phyloP scores from a whole-genome alignment of 495 filamentous ascomycete genomes.

The Trichoderma erinaceum region DNA sequence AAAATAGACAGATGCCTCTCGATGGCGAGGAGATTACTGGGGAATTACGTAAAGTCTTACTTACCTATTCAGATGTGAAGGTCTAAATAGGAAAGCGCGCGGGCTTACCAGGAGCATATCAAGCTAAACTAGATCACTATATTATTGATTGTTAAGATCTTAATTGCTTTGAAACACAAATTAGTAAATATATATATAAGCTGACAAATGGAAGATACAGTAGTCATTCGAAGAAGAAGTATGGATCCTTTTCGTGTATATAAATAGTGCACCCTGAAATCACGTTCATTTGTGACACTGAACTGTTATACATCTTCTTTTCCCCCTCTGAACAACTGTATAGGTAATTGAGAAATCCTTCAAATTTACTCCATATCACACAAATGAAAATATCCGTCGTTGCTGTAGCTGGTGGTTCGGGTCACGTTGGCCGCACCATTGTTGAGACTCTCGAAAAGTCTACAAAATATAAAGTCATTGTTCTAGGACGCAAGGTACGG shows the following conservation, averaged over 20 bases:
- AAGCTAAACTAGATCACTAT: not conserved
- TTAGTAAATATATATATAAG: not conserved
- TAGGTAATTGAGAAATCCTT: not conserved
- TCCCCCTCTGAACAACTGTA: no score
- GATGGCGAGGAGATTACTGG: not conserved
- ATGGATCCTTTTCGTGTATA: no score
- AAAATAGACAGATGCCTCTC: no score
- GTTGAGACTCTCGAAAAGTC: slow-evolving; percentile 34
- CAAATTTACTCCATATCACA: not conserved
- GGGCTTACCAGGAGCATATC: no score
- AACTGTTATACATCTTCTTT: no score
- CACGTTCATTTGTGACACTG: no score
- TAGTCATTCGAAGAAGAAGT: not conserved
- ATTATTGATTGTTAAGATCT: not conserved
- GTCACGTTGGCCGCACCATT: slow-evolving; percentile 42
- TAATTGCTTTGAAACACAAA: not conserved
- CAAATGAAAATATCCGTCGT: slow-evolving; percentile 32
- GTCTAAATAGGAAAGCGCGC: not conserved
- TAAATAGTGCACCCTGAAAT: no score
- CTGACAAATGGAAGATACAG: not conserved
- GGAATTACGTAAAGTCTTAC: no score
- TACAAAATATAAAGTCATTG: slow-evolving; percentile 28
- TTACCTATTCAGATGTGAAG: not conserved
- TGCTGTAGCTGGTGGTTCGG: slow-evolving; percentile 46
- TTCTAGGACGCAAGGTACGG: slow-evolving; percentile 34